Evolutionary conservation across 2,329 filamentous ascomycete species (phyloP).

Genomic region (Fusarium albosuccineum): DNA sequence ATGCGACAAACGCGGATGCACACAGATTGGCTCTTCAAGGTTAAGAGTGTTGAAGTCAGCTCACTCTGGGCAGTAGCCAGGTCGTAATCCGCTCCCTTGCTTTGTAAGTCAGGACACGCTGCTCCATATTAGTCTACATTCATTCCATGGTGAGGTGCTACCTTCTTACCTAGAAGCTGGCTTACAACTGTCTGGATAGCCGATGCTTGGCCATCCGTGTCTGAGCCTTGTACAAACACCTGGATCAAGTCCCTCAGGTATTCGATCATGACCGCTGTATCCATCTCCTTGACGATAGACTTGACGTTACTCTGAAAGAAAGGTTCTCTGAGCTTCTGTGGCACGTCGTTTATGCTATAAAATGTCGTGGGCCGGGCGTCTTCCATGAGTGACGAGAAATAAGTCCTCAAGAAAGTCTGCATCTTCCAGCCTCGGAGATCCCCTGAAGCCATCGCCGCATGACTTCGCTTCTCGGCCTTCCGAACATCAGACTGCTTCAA

Average conservation of each 20-base stretch:
- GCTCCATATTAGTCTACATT: conserved; percentile 25
- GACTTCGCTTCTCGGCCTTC: conserved; percentile 54
- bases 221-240: conserved; percentile 47
- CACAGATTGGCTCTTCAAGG: conserved; percentile 47
- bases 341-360: conserved; percentile 46
- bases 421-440: conserved; percentile 61
- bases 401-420: conserved; percentile 57
- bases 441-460: conserved; percentile 50
- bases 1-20: conserved; percentile 57
- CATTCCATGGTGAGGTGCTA: background rate
- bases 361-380: conserved; percentile 52
- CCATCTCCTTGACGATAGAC: conserved; percentile 51
- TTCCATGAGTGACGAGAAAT: conserved; percentile 51
- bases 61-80: conserved; percentile 58
- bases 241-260: conserved; percentile 57
- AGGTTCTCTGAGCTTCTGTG: conserved; percentile 47
- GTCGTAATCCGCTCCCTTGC: conserved; percentile 50
- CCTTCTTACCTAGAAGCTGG: conserved; percentile 54
- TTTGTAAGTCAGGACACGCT: conserved; percentile 49
- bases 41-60: conserved; percentile 52
- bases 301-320: conserved; percentile 51
- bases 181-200: conserved; percentile 59
- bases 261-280: conserved; percentile 49
- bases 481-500: conserved; percentile 50
- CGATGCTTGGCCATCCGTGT: conserved; percentile 57